Conservation (phyloP, 2,329 filamentous ascomycete species). For the Trichoderma oligosporum region DNA sequence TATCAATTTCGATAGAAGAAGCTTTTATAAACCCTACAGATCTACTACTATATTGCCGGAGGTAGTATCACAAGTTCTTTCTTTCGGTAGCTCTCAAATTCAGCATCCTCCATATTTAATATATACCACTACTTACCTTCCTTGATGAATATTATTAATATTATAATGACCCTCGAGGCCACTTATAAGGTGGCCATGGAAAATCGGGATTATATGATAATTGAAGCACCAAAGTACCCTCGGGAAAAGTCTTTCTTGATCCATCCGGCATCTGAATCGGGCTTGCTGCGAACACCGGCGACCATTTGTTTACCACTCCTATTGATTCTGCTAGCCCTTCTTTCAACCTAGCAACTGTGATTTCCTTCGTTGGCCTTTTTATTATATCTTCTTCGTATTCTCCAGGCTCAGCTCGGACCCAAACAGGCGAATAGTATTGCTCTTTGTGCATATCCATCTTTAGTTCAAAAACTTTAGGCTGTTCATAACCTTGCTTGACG, state of each 20-base stretch:
- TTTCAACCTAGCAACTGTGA: background rate
- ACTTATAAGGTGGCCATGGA: slow-evolving; percentile 5
- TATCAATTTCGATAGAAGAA: too few relatives aligned
- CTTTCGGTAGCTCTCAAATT: too few relatives aligned
- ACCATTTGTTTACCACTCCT: background rate
- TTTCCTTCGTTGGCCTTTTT: too few relatives aligned
- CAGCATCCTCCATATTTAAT: background rate
- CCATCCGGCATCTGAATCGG: slow-evolving; percentile 20
- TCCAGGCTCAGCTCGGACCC: slow-evolving; percentile 21
- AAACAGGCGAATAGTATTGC: background rate
- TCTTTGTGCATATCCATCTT: slow-evolving; percentile 20
- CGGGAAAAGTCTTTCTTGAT: slow-evolving; percentile 22
- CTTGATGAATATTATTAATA: too few relatives aligned
- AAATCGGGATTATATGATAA: slow-evolving; percentile 23
- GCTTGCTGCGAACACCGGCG: background rate
- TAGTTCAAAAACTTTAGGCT: slow-evolving; percentile 15
- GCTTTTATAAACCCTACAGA: too few relatives aligned
- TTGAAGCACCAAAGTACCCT: slow-evolving; percentile 23
- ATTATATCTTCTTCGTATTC: too few relatives aligned
- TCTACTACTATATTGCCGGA: too few relatives aligned
- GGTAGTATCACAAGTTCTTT: too few relatives aligned
- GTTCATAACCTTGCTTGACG: slow-evolving; percentile 17
- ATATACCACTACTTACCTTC: background rate
- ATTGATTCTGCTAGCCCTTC: background rate
- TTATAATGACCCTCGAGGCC: slow-evolving; percentile 7